Percentiles rank a stretch among this genome's conserved stretches.
Conservation (phyloP, 352 stramenopile genomes). For the Pythium sp. region DNA sequence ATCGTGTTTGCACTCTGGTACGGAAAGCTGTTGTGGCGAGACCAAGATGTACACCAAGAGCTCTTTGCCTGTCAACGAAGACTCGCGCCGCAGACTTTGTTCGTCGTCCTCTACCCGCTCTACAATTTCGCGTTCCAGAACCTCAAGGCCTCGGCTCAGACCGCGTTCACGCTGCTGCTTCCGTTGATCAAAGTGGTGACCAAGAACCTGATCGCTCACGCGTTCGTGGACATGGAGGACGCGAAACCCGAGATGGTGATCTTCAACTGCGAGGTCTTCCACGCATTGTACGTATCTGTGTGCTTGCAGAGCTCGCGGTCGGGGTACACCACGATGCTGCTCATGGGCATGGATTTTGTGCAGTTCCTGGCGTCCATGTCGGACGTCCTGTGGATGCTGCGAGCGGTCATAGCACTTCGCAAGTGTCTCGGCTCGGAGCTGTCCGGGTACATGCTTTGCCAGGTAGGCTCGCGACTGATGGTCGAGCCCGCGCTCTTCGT, state of each 20-base stretch:
- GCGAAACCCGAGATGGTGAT: slow-evolving; percentile 26
- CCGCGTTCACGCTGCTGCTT: slow-evolving; percentile 19
- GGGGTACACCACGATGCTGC: slow-evolving; percentile 13
- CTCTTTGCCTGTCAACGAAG: slow-evolving; percentile 8
- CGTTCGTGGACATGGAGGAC: slow-evolving; percentile 24
- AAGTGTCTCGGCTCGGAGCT: too few relatives aligned
- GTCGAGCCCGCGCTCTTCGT: too few relatives aligned
- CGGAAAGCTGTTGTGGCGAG: background rate
- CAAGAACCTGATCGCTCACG: slow-evolving; percentile 25
- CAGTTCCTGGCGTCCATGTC: background rate
- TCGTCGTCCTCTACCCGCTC: slow-evolving; percentile 25
- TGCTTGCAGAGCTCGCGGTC: slow-evolving; percentile 26
- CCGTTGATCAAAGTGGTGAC: slow-evolving; percentile 18
- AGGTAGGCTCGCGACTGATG: too few relatives aligned
- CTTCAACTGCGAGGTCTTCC: slow-evolving; percentile 26
- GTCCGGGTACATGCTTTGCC: too few relatives aligned
- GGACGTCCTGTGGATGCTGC: background rate
- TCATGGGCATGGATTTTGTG: background rate
- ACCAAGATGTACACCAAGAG: slow-evolving; percentile 2
- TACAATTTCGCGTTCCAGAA: slow-evolving; percentile 25
- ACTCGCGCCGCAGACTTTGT: slow-evolving; percentile 12
- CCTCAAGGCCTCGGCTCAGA: slow-evolving; percentile 10
- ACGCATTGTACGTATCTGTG: slow-evolving; percentile 24
- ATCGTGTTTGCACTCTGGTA: background rate
- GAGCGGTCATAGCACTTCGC: too few relatives aligned